These are phyloP conservation scores for Mortierella claussenii DNA, from an alignment of 192 early-diverging fungal species.

Conservation along the genomic window DNA sequence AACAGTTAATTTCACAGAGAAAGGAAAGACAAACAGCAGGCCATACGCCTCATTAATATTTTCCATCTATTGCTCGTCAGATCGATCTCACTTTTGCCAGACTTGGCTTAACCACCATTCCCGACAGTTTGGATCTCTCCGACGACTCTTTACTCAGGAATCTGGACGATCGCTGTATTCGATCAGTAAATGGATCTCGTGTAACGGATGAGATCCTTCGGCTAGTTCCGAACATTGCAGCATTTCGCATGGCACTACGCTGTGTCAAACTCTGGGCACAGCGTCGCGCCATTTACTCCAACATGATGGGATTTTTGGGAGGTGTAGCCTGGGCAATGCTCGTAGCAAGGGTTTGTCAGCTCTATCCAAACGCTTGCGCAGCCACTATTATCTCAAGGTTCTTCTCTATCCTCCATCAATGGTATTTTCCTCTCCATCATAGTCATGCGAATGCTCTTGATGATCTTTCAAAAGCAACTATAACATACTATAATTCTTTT, in stretches of 20 bases:
- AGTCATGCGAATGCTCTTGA: constrained; percentile 15
- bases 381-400: constrained; percentile 88
- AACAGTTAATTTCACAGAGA: constrained; percentile 27
- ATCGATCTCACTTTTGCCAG: constrained; percentile 96
- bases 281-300: constrained; percentile 91
- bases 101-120: constrained; percentile 77
- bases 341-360: constrained; percentile 93
- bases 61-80: no score
- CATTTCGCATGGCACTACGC: constrained; percentile 90
- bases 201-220: constrained; percentile 97
- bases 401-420: constrained; percentile 87
- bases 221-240: constrained; percentile 90
- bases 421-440: constrained; percentile 60
- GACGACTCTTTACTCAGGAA: constrained; percentile 88
- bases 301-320: constrained; percentile 98
- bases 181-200: constrained; percentile 95
- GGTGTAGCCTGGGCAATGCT: constrained; percentile 99
- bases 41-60: background rate
- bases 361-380: constrained; percentile 95
- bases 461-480: constrained; percentile 8
- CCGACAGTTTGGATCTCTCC: constrained; percentile 85
- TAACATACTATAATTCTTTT: no score
- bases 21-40: background rate
- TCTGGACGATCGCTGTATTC: constrained; percentile 88
- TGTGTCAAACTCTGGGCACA: constrained; percentile 99